Evolutionary conservation across 139 green algal species (phyloP), one percentile per base, ranked within the genome.

Genomic region (Yamagishiella unicocca): DNA sequence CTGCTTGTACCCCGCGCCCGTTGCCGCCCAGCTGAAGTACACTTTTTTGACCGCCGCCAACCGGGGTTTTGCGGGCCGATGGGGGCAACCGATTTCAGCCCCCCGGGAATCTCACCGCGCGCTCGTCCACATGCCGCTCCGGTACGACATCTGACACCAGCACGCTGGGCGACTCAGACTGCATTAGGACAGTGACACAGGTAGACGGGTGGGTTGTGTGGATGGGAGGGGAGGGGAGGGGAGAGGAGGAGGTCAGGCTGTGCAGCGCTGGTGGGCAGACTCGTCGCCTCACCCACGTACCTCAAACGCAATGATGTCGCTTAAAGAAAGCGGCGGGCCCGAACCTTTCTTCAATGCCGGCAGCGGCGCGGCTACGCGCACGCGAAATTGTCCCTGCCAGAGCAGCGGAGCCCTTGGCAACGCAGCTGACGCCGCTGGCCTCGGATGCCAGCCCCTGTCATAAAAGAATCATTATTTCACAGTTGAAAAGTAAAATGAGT

Each of bases 291-390:
- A n/a, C n/a, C 43, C 21, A 22, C 74, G 29, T 64, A 91, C 88
- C 90, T 93, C 90, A 50, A 93, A 93, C 1, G 79, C 84, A 24
- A 93, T 90, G 37, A 93, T 77, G 66, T 93, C 90, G 38, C 70
- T 92, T 6, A 93, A 84, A 38, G 68, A 93, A 1, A 81, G 27
- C 31, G 89, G 89, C 7, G 31, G 29, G 9, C 61, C 79, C 22
- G 75, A 38, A 0, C 9, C 61, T 1, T 4, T 74, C 37, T 24
- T 74, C 21, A 43, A 45, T 45, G 66, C 66, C 31, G 31, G 25
- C 45, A 45, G 66, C 45, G 66, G 66, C 33, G 43, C 17, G 14
- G 31, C 21, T 7, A 74, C 29, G 25, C 33, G 33, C 19, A 22
- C 66, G 17, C 37, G 64, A 72, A 25, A 37, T 33, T 72, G 64